Conservation (phyloP, 257 asterid genomes). For the Misopates orontium region DNA sequence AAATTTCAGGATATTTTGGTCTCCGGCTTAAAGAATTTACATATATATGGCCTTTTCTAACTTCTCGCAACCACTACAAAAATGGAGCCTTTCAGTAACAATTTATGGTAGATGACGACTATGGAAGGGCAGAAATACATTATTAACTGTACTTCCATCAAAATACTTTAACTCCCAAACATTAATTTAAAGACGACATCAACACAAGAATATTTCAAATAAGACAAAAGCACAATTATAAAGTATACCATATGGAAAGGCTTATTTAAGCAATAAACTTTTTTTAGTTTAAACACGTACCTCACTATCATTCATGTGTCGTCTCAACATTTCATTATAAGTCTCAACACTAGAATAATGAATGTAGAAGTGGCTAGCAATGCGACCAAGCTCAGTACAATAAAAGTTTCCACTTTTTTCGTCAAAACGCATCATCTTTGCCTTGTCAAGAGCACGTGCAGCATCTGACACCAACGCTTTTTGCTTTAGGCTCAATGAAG, state of each 20-base stretch:
- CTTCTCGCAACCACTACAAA: background rate
- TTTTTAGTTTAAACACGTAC: constrained; percentile 39
- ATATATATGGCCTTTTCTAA: background rate
- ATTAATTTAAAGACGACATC: constrained; percentile 7
- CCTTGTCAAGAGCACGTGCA: constrained; percentile 96
- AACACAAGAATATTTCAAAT: background rate
- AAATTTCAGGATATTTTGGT: background rate
- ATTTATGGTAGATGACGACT: background rate
- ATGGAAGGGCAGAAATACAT: background rate
- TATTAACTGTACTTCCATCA: constrained; percentile 9
- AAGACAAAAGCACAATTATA: too few species aligned
- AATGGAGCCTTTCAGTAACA: too few species aligned
- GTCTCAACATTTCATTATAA: constrained; percentile 83
- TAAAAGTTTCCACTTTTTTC: constrained; percentile 98
- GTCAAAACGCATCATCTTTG: constrained; percentile 99
- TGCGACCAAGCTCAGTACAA: constrained; percentile 99
- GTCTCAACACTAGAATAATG: constrained; percentile 97
- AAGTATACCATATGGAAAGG: too few species aligned
- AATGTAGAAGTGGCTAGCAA: constrained; percentile 97
- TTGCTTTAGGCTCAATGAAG: constrained; percentile 87
- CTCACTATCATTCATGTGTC: constrained; percentile 98
- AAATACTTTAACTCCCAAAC: constrained; percentile 1
- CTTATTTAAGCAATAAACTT: too few species aligned
- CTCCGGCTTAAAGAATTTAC: constrained; percentile 8
- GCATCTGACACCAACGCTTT: constrained; percentile 89